Evolutionary conservation across 2,329 filamentous ascomycete species (phyloP).

Genomic region (Aspergillus novoparasiticus): DNA sequence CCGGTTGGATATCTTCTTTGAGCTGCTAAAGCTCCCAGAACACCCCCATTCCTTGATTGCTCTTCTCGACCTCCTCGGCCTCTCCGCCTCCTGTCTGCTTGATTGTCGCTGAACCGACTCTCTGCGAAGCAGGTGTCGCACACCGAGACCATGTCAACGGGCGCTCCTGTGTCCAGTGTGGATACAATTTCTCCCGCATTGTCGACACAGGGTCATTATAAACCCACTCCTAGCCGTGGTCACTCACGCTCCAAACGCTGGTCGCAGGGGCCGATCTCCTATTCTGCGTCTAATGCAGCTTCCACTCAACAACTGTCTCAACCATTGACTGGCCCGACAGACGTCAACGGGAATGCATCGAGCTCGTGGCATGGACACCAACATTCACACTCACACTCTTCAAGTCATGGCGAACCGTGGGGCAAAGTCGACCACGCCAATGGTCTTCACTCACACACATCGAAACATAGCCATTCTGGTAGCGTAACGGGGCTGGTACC

Average conservation of each 20-base stretch:
- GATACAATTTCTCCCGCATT: conserved; percentile 28
- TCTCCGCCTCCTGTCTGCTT: conserved; percentile 17
- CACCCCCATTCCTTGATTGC: conserved; percentile 1
- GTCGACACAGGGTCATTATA: conserved; percentile 31
- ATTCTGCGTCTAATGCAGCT: conserved; percentile 23
- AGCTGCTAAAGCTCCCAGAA: conserved; percentile 22
- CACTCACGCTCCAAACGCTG: conserved; percentile 38
- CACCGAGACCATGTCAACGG: conserved; percentile 36
- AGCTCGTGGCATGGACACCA: conserved; percentile 32
- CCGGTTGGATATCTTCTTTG: conserved; percentile 18
- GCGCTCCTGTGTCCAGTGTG: conserved; percentile 32
- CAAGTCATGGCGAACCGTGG: background rate
- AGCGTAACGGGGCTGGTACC: conserved; percentile 5
- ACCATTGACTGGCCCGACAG: conserved; percentile 16
- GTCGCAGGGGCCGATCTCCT: conserved; percentile 30
- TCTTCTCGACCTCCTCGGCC: conserved; percentile 12
- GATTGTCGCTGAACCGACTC: conserved; percentile 5
- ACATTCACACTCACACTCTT: conserved; percentile 42
- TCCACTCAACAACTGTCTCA: conserved; percentile 22
- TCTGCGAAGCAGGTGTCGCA: conserved; percentile 13
- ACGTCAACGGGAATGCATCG: conserved; percentile 30
- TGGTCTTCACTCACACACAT: conserved; percentile 1
- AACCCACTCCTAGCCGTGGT: conserved; percentile 32
- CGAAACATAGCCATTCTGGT: conserved; percentile 10
- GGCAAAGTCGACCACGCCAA: conserved; percentile 1